Evolutionary conservation across 2,329 filamentous ascomycete species (phyloP).

Genomic region (Fusarium sp.): DNA sequence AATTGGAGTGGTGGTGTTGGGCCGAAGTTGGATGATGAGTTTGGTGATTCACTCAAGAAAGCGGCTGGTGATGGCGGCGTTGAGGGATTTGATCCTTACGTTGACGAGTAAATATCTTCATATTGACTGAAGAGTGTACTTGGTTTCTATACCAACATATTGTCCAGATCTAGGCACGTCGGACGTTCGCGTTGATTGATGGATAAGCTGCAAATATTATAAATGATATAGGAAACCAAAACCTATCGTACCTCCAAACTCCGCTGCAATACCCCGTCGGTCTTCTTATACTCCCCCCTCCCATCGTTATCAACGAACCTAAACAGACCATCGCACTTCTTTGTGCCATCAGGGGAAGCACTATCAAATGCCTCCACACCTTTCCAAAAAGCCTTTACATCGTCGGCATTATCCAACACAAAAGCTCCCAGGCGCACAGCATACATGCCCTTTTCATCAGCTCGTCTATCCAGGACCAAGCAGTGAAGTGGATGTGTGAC

Average conservation of each 20-base stretch:
- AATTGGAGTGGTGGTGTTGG: slow-evolving; percentile 47
- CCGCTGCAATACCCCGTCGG: slow-evolving; percentile 6
- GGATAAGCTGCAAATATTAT: too few species aligned
- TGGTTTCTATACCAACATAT: neutral
- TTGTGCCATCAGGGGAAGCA: neutral
- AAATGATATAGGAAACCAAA: neutral
- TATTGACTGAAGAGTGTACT: neutral
- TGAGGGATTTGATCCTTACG: slow-evolving; percentile 45
- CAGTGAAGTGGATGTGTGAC: neutral
- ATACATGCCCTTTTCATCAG: neutral
- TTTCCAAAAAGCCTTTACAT: neutral
- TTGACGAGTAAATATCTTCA: slow-evolving; percentile 22
- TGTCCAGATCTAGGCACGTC: neutral
- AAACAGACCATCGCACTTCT: neutral
- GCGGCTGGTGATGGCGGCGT: slow-evolving; percentile 46
- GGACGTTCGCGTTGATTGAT: fast-evolving
- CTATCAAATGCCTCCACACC: neutral
- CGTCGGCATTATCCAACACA: neutral
- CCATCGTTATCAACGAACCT: neutral
- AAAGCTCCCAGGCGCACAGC: neutral
- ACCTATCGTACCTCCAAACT: neutral
- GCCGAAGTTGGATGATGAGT: slow-evolving; percentile 48
- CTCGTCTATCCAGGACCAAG: neutral
- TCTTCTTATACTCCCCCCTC: neutral
- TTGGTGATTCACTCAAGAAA: slow-evolving; percentile 36